Percentiles rank a stretch among this genome's conserved stretches.
phyloP scores from a whole-genome alignment of 345 rosid species.

The Hypericum perforatum region DNA sequence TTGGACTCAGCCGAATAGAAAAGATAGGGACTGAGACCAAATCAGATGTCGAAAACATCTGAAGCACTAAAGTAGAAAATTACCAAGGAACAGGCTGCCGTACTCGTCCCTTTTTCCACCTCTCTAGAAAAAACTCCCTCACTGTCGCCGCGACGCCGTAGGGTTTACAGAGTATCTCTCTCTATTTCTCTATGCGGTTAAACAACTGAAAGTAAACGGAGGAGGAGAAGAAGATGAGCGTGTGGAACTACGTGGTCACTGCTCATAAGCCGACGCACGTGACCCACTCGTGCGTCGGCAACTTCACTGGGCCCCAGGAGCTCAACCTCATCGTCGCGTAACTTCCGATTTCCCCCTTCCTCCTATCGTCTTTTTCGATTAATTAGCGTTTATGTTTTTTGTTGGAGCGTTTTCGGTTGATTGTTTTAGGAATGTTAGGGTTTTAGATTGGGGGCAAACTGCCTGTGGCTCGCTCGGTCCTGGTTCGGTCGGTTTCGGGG shows the following conservation, averaged over 20 bases:
- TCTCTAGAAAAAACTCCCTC: too few species aligned
- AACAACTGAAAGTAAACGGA: background rate
- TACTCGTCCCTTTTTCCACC: too few species aligned
- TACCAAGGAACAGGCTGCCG: too few species aligned
- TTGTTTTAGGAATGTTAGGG: background rate
- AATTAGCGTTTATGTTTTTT: background rate
- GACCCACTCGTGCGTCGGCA: slow-evolving; percentile 90
- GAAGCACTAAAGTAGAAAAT: too few species aligned
- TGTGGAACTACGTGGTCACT: slow-evolving; percentile 50
- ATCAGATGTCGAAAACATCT: too few species aligned
- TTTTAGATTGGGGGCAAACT: too few species aligned
- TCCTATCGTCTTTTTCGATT: background rate
- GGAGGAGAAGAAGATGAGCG: slow-evolving; percentile 19
- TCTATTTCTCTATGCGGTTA: too few species aligned
- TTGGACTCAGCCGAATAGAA: too few species aligned
- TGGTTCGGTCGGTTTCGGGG: too few species aligned
- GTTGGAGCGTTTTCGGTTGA: background rate
- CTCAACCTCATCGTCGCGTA: slow-evolving; percentile 94
- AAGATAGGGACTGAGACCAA: too few species aligned
- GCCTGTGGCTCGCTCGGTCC: too few species aligned
- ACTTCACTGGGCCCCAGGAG: slow-evolving; percentile 84
- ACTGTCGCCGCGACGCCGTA: too few species aligned
- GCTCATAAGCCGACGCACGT: slow-evolving; percentile 78
- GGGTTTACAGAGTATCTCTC: background rate
- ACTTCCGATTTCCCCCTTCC: background rate